phyloP scores from a whole-genome alignment of 2,329 filamentous ascomycete genomes.

The Hypoxylon sp. region DNA sequence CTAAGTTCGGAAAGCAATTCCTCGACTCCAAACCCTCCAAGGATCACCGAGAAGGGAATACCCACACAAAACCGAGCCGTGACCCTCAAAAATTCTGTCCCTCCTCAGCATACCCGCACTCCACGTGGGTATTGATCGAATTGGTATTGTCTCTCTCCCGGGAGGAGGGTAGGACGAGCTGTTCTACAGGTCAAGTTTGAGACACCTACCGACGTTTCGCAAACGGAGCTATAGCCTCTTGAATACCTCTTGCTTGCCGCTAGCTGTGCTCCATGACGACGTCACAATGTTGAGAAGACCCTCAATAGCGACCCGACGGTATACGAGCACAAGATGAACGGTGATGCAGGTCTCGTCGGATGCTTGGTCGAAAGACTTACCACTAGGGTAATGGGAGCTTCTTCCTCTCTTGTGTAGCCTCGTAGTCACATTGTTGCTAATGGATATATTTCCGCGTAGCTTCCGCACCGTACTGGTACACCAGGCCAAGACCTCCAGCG shows the following conservation, averaged over 20 bases:
- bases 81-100: conserved; percentile 7
- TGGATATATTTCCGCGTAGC: conserved; percentile 58
- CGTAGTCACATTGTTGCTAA: conserved; percentile 40
- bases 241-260: conserved; percentile 21
- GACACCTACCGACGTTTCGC: conserved; percentile 40
- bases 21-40: conserved; percentile 21
- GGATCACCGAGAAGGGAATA: conserved; percentile 28
- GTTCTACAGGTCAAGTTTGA: conserved; percentile 33
- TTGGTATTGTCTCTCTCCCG: conserved; percentile 8
- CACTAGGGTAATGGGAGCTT: conserved; percentile 66
- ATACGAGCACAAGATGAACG: conserved; percentile 66
- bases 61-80: conserved; percentile 31
- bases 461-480: conserved; percentile 75
- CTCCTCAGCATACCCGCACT: conserved; percentile 10
- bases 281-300: conserved; percentile 55
- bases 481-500: conserved; percentile 69
- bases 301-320: conserved; percentile 53
- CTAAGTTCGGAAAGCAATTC: conserved; percentile 23
- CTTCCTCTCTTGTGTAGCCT: conserved; percentile 28
- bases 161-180: conserved; percentile 37
- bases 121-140: conserved; percentile 20
- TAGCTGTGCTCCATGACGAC: conserved; percentile 51
- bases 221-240: conserved; percentile 30
- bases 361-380: conserved; percentile 75
- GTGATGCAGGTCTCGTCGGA: conserved; percentile 72